These are phyloP conservation scores for Coniochaeta prunicola DNA, from an alignment of 2,329 filamentous ascomycete species.

Conservation along the genomic window DNA sequence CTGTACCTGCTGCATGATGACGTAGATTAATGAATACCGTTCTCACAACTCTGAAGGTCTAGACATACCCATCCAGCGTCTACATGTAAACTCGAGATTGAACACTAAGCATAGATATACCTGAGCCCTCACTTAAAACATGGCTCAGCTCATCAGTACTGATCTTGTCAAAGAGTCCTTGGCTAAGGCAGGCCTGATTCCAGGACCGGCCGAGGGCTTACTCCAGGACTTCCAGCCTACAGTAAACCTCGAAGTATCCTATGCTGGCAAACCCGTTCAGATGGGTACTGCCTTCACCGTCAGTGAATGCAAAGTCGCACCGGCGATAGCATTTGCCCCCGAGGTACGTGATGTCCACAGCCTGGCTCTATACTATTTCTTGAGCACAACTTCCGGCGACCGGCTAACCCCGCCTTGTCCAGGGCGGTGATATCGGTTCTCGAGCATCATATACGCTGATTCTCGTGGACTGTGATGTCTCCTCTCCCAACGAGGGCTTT, in stretches of 20 bases:
- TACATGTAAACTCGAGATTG: background rate
- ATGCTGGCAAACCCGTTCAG: conserved; percentile 13
- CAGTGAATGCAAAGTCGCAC: conserved; percentile 26
- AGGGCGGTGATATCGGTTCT: background rate
- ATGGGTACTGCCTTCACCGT: conserved; percentile 24
- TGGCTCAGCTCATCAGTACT: background rate
- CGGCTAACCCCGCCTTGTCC: background rate
- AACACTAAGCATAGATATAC: background rate
- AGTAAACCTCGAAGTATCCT: conserved; percentile 27
- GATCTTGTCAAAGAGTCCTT: conserved; percentile 9
- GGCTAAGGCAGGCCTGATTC: conserved; percentile 29
- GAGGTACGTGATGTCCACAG: conserved; percentile 16
- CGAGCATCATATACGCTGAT: conserved; percentile 1
- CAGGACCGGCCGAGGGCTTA: conserved; percentile 28
- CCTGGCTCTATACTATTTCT: background rate
- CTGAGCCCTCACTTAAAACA: background rate
- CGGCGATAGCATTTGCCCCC: conserved; percentile 26
- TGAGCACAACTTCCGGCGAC: background rate
- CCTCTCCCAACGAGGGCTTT: background rate
- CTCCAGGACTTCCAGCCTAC: conserved; percentile 36
- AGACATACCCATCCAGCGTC: background rate
- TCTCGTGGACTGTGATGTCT: background rate
- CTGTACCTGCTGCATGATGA: background rate
- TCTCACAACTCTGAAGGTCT: background rate
- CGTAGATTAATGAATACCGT: background rate